phyloP scores from a whole-genome alignment of 1,284 basidiomycete genomes.

The Anthracocystis setariae region DNA sequence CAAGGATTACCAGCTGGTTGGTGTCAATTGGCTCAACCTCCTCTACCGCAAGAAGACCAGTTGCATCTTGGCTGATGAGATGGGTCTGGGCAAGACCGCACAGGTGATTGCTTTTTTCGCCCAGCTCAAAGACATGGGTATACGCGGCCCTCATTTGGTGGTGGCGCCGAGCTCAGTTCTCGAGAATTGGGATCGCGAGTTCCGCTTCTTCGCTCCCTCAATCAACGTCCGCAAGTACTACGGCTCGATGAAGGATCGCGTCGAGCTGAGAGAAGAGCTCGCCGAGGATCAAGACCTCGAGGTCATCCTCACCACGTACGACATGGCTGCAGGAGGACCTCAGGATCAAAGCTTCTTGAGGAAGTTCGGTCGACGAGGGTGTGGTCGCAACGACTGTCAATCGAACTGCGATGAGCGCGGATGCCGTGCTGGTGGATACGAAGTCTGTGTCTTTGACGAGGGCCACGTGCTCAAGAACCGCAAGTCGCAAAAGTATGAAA shows the following conservation, averaged over 20 bases:
- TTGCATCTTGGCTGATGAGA: slow-evolving; percentile 89
- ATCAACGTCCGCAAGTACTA: slow-evolving; percentile 93
- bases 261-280: slow-evolving; percentile 77
- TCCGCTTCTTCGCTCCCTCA: slow-evolving; percentile 84
- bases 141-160: slow-evolving; percentile 85
- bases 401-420: slow-evolving; percentile 30
- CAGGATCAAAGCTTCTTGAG: slow-evolving; percentile 89
- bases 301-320: slow-evolving; percentile 95
- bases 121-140: slow-evolving; percentile 81
- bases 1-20: slow-evolving; percentile 96
- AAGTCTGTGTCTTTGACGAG: slow-evolving; percentile 86
- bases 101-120: slow-evolving; percentile 98
- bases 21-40: slow-evolving; percentile 96
- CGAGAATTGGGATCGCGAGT: slow-evolving; percentile 98
- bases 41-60: slow-evolving; percentile 83
- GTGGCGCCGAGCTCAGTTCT: slow-evolving; percentile 91
- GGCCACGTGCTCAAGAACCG: slow-evolving; percentile 97
- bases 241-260: slow-evolving; percentile 88
- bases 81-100: slow-evolving; percentile 91
- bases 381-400: slow-evolving; percentile 37
- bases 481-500: slow-evolving; percentile 91
- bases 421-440: slow-evolving; percentile 77
- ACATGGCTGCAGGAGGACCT: slow-evolving; percentile 81
- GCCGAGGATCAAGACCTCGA: slow-evolving; percentile 78
- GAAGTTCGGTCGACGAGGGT: slow-evolving; percentile 68